phyloP scores from a whole-genome alignment of 495 filamentous ascomycete genomes.

The Xanthoparmelia taractica region DNA sequence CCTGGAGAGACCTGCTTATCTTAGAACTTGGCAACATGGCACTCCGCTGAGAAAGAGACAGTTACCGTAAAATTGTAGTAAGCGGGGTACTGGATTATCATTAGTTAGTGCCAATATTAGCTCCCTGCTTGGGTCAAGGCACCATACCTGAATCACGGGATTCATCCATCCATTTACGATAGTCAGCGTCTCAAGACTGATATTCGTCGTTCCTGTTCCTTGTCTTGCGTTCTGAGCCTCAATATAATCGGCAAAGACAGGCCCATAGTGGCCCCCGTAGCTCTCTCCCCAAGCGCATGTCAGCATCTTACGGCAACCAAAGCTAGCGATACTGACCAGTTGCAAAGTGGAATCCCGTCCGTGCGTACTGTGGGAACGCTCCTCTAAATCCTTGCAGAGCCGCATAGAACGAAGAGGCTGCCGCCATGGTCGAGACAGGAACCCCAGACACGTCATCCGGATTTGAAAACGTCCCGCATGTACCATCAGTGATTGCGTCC shows the following conservation, averaged over 20 bases:
- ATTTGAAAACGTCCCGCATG: neutral
- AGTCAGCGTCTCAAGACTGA: slow-evolving; percentile 38
- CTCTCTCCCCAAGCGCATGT: neutral
- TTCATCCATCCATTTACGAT: slow-evolving; percentile 56
- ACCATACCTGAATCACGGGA: slow-evolving; percentile 37
- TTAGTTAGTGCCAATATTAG: neutral
- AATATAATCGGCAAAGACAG: slow-evolving; percentile 56
- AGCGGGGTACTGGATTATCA: neutral
- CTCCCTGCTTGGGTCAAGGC: neutral
- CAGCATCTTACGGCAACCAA: neutral
- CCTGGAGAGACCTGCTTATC: neutral
- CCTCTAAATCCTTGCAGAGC: slow-evolving; percentile 56
- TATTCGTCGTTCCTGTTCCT: slow-evolving; percentile 18
- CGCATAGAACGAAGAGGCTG: slow-evolving; percentile 33
- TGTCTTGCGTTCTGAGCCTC: slow-evolving; percentile 53
- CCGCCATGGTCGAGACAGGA: neutral
- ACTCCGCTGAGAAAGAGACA: neutral
- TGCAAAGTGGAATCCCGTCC: slow-evolving; percentile 24
- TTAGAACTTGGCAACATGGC: neutral
- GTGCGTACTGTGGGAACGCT: slow-evolving; percentile 51
- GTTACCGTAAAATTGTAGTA: neutral
- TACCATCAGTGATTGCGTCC: neutral
- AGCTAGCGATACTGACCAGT: slow-evolving; percentile 27
- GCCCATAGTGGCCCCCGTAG: slow-evolving; percentile 63
- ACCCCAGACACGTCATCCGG: neutral